These are phyloP conservation scores for Neurospora sp. DNA, from an alignment of 495 filamentous ascomycete species.

Conservation along the genomic window DNA sequence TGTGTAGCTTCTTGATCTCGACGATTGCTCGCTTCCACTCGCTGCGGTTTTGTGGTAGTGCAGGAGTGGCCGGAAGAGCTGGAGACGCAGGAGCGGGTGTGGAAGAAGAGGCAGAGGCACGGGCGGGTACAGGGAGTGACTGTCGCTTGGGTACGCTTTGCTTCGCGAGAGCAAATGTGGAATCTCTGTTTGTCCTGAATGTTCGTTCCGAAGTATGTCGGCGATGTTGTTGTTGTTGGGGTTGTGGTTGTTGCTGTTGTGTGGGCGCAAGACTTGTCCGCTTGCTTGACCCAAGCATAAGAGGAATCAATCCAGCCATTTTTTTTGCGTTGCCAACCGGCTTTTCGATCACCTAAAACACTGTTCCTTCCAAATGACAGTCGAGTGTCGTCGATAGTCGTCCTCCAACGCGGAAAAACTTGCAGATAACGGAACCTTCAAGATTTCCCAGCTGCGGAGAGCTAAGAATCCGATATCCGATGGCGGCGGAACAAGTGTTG, in stretches of 20 bases:
- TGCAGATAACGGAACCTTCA: background rate
- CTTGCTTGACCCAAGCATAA: slow-evolving; percentile 21
- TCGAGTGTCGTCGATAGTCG: background rate
- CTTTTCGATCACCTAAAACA: background rate
- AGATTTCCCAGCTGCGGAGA: background rate
- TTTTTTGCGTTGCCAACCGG: background rate
- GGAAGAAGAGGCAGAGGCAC: background rate
- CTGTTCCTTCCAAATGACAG: background rate
- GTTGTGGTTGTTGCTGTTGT: slow-evolving; percentile 2
- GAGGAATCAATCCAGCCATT: slow-evolving; percentile 20
- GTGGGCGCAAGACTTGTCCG: slow-evolving; percentile 13
- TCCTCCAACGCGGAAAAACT: background rate
- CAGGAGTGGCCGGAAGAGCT: slow-evolving; percentile 2
- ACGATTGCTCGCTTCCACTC: slow-evolving; percentile 36
- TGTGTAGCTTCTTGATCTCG: slow-evolving; percentile 37
- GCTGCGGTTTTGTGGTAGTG: slow-evolving; percentile 18
- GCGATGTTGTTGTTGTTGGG: slow-evolving; percentile 1
- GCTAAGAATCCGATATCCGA: background rate
- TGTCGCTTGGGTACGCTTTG: slow-evolving; percentile 10
- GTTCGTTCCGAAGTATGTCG: slow-evolving; percentile 3
- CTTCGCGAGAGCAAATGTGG: slow-evolving; percentile 1
- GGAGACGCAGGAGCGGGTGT: background rate
- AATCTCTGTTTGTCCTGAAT: slow-evolving; percentile 3
- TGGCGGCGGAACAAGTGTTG: background rate
- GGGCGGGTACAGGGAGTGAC: slow-evolving; percentile 9